Conservation (phyloP, 768 basidiomycete species). For the Tricholoma terreum region DNA sequence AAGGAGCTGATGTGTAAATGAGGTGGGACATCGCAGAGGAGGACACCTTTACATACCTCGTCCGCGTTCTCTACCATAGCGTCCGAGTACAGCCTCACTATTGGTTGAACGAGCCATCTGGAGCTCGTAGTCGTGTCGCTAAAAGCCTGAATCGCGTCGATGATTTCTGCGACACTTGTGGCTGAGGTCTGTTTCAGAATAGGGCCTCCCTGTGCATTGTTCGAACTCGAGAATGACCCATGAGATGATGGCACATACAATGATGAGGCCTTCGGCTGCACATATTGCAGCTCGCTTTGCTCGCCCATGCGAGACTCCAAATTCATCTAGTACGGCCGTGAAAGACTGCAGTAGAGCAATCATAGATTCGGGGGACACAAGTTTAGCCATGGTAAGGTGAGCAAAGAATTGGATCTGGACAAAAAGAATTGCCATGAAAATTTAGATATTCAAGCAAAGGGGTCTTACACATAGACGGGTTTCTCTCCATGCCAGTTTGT, state of each 20-base stretch:
- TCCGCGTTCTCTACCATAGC: slow-evolving; percentile 48
- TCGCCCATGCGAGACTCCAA: slow-evolving; percentile 82
- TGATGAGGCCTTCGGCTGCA: slow-evolving; percentile 78
- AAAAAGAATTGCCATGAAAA: slow-evolving; percentile 1
- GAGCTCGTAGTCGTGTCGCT: slow-evolving; percentile 55
- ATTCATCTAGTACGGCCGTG: slow-evolving; percentile 83
- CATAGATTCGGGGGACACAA: slow-evolving; percentile 79
- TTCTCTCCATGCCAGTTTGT: slow-evolving; percentile 89
- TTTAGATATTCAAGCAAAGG: neutral
- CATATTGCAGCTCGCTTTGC: slow-evolving; percentile 79
- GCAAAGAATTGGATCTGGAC: slow-evolving; percentile 92
- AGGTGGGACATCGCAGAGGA: neutral
- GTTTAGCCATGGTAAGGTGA: slow-evolving; percentile 71
- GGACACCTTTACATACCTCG: slow-evolving; percentile 48
- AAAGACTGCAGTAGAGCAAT: slow-evolving; percentile 80
- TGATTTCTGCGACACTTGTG: slow-evolving; percentile 61
- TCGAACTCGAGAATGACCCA: slow-evolving; percentile 1
- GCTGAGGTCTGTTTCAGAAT: slow-evolving; percentile 59
- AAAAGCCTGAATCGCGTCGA: slow-evolving; percentile 68
- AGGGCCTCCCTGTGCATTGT: slow-evolving; percentile 55
- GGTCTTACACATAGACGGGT: slow-evolving; percentile 78
- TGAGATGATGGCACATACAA: slow-evolving; percentile 38
- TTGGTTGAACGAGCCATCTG: slow-evolving; percentile 67
- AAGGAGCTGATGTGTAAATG: slow-evolving; percentile 54
- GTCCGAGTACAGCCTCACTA: slow-evolving; percentile 48